Evolutionary conservation across 148 eudicot species (phyloP).

Genomic region (Gaultheria prostrata): DNA sequence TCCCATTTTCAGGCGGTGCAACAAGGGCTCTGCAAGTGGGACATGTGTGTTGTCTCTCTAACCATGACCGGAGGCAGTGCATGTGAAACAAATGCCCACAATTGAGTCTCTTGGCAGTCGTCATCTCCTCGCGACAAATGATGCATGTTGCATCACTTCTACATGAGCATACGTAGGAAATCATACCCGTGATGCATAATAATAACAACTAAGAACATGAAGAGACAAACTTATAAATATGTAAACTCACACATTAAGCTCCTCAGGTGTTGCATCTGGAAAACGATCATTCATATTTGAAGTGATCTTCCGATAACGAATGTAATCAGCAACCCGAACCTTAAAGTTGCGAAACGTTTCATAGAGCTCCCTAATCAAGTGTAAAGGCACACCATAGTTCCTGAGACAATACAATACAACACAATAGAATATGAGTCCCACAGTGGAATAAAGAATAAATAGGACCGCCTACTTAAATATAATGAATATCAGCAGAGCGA

Average conservation of each 20-base stretch:
- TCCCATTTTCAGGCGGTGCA: slow-evolving; percentile 76
- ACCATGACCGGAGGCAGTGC: slow-evolving; percentile 98
- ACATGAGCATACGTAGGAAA: slow-evolving; percentile 28
- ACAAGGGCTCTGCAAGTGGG: slow-evolving; percentile 99
- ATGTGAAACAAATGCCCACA: slow-evolving; percentile 98
- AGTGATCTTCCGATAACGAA: slow-evolving; percentile 93
- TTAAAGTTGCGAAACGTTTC: slow-evolving; percentile 97
- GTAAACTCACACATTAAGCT: slow-evolving; percentile 60
- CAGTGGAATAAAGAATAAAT: background rate
- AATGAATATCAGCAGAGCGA: background rate
- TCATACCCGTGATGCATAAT: slow-evolving; percentile 16
- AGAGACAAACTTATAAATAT: background rate
- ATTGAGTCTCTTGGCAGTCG: slow-evolving; percentile 77
- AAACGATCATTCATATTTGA: slow-evolving; percentile 99
- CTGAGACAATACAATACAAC: slow-evolving; percentile 24
- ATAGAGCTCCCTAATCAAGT: slow-evolving; percentile 94
- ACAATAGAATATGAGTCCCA: background rate
- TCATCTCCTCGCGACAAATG: slow-evolving; percentile 99
- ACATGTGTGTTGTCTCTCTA: slow-evolving; percentile 94
- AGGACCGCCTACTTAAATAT: background rate
- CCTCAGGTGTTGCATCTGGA: slow-evolving; percentile 97
- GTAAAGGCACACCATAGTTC: slow-evolving; percentile 96
- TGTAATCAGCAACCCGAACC: slow-evolving; percentile 91
- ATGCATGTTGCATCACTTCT: slow-evolving; percentile 97
- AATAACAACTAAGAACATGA: background rate